Percentiles rank a stretch among this genome's conserved stretches.
These are phyloP conservation scores for Beauveria scarabaeidicola DNA, from an alignment of 2,329 filamentous ascomycete genomes.

Conservation along the genomic window DNA sequence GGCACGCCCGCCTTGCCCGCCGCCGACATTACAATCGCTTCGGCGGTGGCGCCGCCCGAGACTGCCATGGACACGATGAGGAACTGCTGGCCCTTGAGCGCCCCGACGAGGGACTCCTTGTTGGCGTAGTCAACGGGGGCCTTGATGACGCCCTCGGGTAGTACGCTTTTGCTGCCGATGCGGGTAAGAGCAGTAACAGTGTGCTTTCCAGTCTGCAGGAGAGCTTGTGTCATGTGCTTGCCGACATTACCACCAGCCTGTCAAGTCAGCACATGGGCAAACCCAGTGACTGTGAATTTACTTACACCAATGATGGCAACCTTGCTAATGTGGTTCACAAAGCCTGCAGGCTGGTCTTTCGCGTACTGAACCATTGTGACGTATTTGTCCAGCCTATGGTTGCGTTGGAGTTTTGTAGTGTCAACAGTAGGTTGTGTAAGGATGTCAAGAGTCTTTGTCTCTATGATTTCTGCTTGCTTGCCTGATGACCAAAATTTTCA, in stretches of 20 bases:
- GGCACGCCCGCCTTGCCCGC: conserved; percentile 42
- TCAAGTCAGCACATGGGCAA: neutral
- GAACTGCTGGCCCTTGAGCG: conserved; percentile 45
- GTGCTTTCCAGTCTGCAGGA: conserved; percentile 43
- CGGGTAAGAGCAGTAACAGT: conserved; percentile 45
- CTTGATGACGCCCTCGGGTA: conserved; percentile 35
- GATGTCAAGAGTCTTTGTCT: neutral
- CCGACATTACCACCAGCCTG: conserved; percentile 35
- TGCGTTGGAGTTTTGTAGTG: neutral
- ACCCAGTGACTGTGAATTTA: neutral
- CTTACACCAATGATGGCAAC: conserved; percentile 36
- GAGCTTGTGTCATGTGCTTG: conserved; percentile 28
- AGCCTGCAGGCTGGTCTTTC: conserved; percentile 20
- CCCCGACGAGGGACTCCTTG: conserved; percentile 32
- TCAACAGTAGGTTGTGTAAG: neutral
- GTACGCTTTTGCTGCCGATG: conserved; percentile 27
- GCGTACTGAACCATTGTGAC: conserved; percentile 15
- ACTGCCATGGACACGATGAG: conserved; percentile 42
- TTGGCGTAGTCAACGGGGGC: conserved; percentile 37
- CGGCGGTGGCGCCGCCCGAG: conserved; percentile 30
- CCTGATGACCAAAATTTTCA: neutral
- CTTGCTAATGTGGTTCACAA: conserved; percentile 28
- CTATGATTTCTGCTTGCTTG: neutral
- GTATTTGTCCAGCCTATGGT: neutral
- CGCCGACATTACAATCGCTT: conserved; percentile 37